Evolutionary conservation across 164 flowering plant genomes (phyloP), one percentile per base, ranked within the genome.

Genomic region (Taxillus chinensis): DNA sequence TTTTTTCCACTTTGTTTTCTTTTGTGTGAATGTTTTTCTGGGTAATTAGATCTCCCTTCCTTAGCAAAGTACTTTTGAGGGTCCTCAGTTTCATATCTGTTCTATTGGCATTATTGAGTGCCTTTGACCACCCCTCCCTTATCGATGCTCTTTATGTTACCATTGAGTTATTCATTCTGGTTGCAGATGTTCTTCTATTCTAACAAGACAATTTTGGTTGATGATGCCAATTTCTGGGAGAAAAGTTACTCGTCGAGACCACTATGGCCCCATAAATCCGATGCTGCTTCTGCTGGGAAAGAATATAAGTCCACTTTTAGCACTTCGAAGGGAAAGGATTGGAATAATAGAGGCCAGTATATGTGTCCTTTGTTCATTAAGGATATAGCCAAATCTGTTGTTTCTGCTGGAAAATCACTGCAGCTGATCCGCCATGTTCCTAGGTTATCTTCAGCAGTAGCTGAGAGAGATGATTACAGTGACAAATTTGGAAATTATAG

Each of bases 391-490:
- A 81, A 75, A 70, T 80, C 84, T 54, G 82, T 95, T 65, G 75
- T 95, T 62, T 89, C 99, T 70, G 96, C 97, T 60, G 99, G 99
- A 57, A 95, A 95, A 71, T 95, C 99, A 16, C 75, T 91, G 78
- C 93, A 87, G 82, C 78, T 91, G 70, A 83, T 95, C 49, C 79
- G 74, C 49, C 90, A 91, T 78, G 72, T 82, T 62, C 81, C 80
- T 62, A 42, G 58, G 27, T 54, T 68, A 58, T 67, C 57, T 40
- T 49, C 57, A 55, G 55, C 46, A 11, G 40, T 45, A 57, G 68
- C 72, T 63, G 59, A 61, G 3, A 57, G 67, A 68, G 61, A 45
- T 57, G 46, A 39, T 56, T 73, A 66, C 9, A 60, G 40, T 67
- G 74, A 64, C 63, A 67, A 16, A 65, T 70, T 43, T 64, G 71